Evolutionary conservation across 768 basidiomycete species (phyloP), one percentile per base, ranked within the genome.

Genomic region (Leucocoprinus sp.): DNA sequence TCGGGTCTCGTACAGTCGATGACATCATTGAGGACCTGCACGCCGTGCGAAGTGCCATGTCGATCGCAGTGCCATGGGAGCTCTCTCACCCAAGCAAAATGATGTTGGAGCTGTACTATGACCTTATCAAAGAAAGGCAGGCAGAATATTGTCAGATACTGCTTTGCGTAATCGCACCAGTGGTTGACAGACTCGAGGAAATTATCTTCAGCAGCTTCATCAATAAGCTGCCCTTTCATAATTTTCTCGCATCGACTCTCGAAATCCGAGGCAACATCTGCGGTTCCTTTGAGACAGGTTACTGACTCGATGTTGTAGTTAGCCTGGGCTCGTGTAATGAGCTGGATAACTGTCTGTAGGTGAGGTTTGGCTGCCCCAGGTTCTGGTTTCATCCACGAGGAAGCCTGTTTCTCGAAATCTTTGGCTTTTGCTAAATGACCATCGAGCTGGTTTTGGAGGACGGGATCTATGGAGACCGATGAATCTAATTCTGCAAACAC

Each of bases 321-420:
- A 57, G 82, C 84, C 59, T 87, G 82, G 5, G 84, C 82, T 12
- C 81, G 78, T 11, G 69, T 66, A 31, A 83, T 77, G 19, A 90
- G 73, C 45, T 79, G 68, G 56, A 81, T 67, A 21, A 82, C 85
- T 36, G 91, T 87, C 42, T 74, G 67, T 26, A 84, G 70, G 51
- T 77, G 74, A 5, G 87, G 84, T 52, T 74, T 79, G 11, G 65
- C 60, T 3, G 72, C 69, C 31, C 69, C 72, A 7, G 66, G 55
- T 27, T 83, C 82, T 6, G 76, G 75, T 12, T 69, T 62, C 31
- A 90, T 61, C 82, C 86, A 89, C 1, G 71, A 66, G 52, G 72
- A 76, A 1, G 87, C 86, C 54, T 84, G 81, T 65, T 80, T 82
- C 61, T 91, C 86, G 58, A 80, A 82, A 50, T 90, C 88, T 54